Evolutionary conservation across 768 basidiomycete species (phyloP), one percentile per base, ranked within the genome.

Genomic region (Mycena epipterygia): DNA sequence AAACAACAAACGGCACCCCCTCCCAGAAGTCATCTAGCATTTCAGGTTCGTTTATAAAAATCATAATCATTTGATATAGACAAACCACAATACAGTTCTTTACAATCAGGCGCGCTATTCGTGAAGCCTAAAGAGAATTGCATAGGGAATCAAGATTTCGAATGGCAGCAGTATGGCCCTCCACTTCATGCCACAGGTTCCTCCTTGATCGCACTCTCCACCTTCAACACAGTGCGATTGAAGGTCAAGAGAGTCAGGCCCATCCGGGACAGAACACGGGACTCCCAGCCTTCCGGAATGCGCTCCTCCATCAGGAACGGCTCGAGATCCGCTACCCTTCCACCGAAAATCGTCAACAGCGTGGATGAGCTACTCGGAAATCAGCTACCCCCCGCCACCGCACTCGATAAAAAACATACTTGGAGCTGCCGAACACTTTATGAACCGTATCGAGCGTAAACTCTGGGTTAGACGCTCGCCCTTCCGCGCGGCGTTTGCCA

Each of bases 261-360:
- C 62, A 84, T 81, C 0, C 81, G 87, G 39, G 84, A 79, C n/a
- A 85, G 83, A 32, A 89, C 78, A 17, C 86, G 81, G 0, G 93
- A 84, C 76, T 94, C 92, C 91, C 92, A 95, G 23, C 89, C 89
- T 0, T 91, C 85, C 0, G 90, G 90, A 33, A 95, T 76, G 19
- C 92, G 87, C 72, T 95, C 93, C 49, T 95, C 91, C 13, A 83
- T 77, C n/a, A 95, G 78, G 55, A 93, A 74, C 0, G 84, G 71
- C 44, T 85, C 80, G 39, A 94, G 73, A 67, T 91, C 90, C 11
- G 82, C 78, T 6, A 91, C 76, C 21, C 85, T 83, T 1, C 93
- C 91, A 6, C 91, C 94, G 70, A 93, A 91, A 59, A 91, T 88
- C 2, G 86, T 87, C 16, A 91, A 79, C 53, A 95, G 70, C 1